Evolutionary conservation across 805 yeast genomes (phyloP), one percentile per base, ranked within the genome.

Genomic region (Tetrapisispora pingtungensis): DNA sequence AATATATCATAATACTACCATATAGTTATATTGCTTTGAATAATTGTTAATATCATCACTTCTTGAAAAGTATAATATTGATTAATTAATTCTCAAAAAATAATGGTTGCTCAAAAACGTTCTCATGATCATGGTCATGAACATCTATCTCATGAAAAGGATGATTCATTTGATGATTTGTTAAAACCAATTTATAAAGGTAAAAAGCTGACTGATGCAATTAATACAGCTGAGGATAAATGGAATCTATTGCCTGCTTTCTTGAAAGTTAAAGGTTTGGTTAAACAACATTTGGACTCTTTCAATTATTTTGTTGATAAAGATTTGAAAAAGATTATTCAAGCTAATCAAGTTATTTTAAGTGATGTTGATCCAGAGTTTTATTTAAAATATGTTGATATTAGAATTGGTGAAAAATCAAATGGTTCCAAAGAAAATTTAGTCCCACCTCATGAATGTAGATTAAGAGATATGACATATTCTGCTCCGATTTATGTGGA

Each of bases 361-460:
- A 81, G 93, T 55, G 98, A 93, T 64, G 97, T 93, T 32, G 97
- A 90, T 66, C 98, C 98, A 1, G 96, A 89, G 59, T 93, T 93
- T 59, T 93, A 90, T 57, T 71, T 93, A 61, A 90, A 87, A 56
- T 93, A 93, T 63, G 72, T 87, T 46, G 97, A 93, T 62, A 93
- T 93, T 54, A 73, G 97, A 52, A 90, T 93, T 19, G 97, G 97
- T 4, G 77, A 79, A 58, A 81, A 73, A 53, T 76, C 84, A n/a
- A 67, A 73, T n/a, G 70, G 78, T 14, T 53, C 59, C 4, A 77
- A 73, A 42, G 88, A 81, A 54, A 80, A 80, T 36, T 69, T 80
- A 33, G 64, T 80, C 27, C 85, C 90, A 0, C 98, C 98, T 2
- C 98, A 90, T 59, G 96, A 90, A 65, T 90, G 98, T 67, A 75